phyloP scores from a whole-genome alignment of 2,329 filamentous ascomycete genomes.

The Aspergillus floridensis region DNA sequence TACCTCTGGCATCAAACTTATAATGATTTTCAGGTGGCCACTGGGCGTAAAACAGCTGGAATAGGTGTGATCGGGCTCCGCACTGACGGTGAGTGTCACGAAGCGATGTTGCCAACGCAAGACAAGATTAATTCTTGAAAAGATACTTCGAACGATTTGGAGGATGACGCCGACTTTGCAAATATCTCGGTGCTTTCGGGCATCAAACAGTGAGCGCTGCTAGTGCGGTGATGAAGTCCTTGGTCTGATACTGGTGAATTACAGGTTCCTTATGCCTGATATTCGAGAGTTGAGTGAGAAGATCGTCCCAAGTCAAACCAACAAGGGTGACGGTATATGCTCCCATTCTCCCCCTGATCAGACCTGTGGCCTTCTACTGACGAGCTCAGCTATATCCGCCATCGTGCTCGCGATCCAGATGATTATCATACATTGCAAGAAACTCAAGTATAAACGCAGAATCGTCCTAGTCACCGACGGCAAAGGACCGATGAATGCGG shows the following conservation, averaged over 20 bases:
- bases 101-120: not conserved
- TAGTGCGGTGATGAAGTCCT: not conserved
- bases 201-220: conserved; percentile 62
- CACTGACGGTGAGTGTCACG: conserved; percentile 59
- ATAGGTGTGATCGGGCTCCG: conserved; percentile 80
- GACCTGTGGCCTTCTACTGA: not conserved
- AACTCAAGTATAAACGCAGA: conserved; percentile 74
- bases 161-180: conserved; percentile 68
- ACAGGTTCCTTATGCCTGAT: conserved; percentile 63
- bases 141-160: conserved; percentile 67
- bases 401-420: conserved; percentile 82
- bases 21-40: conserved; percentile 49
- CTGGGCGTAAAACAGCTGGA: conserved; percentile 70
- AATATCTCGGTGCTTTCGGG: conserved; percentile 72
- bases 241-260: conserved; percentile 8
- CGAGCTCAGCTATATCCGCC: conserved; percentile 65
- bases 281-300: conserved; percentile 62
- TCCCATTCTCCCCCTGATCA: conserved; percentile 8
- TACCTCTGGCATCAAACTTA: not conserved
- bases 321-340: conserved; percentile 66
- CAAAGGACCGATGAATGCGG: conserved; percentile 67
- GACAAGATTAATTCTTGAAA: conserved; percentile 5
- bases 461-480: conserved; percentile 87
- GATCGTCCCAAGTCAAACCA: conserved; percentile 66
- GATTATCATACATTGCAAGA: conserved; percentile 76